Evolutionary conservation across 805 yeast species (phyloP).

Genomic region (Zygoascus tannicola): DNA sequence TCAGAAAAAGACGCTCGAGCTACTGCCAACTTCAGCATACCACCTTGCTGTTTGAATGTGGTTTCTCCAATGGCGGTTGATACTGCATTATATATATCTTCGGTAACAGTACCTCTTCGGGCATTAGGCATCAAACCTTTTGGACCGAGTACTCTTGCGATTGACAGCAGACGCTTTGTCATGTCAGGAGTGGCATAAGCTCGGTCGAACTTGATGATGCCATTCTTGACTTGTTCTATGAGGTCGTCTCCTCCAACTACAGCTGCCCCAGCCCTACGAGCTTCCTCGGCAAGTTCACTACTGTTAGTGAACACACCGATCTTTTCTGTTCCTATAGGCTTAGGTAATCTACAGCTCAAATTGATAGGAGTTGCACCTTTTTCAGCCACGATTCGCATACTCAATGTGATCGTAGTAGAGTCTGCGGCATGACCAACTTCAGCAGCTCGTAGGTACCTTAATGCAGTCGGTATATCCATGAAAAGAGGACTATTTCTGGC

Average conservation of each 20-base stretch:
- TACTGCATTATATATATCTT: slow-evolving; percentile 50
- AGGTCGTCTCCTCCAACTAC: slow-evolving; percentile 66
- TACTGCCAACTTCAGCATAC: slow-evolving; percentile 52
- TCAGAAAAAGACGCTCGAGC: slow-evolving; percentile 75
- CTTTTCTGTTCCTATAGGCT: slow-evolving; percentile 55
- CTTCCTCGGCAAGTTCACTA: slow-evolving; percentile 42
- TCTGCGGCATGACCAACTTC: slow-evolving; percentile 76
- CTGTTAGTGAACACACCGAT: slow-evolving; percentile 61
- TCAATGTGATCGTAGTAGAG: slow-evolving; percentile 62
- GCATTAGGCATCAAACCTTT: slow-evolving; percentile 80
- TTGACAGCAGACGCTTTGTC: slow-evolving; percentile 45
- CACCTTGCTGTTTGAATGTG: slow-evolving; percentile 64
- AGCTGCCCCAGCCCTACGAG: slow-evolving; percentile 51
- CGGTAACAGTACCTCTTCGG: slow-evolving; percentile 77
- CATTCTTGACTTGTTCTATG: slow-evolving; percentile 49
- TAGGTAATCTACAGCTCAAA: slow-evolving; percentile 67
- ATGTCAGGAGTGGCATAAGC: slow-evolving; percentile 83
- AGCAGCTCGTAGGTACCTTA: slow-evolving; percentile 74
- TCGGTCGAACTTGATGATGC: slow-evolving; percentile 53
- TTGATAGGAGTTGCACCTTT: slow-evolving; percentile 67
- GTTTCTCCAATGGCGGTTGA: slow-evolving; percentile 52
- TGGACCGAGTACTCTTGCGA: slow-evolving; percentile 83
- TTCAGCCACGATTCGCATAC: slow-evolving; percentile 57
- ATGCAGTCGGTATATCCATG: slow-evolving; percentile 63
- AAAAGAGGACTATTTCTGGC: slow-evolving; percentile 50